Evolutionary conservation across 2,329 filamentous ascomycete genomes (phyloP).

Genomic region (Cryoendolithus antarcticus): DNA sequence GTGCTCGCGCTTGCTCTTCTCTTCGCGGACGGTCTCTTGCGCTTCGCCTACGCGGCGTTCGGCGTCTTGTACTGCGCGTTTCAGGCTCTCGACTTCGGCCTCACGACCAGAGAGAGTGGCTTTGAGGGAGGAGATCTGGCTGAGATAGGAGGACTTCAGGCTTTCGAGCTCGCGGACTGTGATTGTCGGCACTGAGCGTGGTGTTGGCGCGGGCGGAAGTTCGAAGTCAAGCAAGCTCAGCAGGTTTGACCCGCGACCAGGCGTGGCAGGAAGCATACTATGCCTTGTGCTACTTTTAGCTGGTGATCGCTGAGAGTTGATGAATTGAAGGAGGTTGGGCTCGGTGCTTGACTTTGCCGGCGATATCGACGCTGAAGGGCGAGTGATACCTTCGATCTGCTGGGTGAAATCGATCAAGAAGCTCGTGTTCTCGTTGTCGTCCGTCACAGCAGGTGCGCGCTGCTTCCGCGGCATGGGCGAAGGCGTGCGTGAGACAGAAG

Average conservation of each 20-base stretch:
- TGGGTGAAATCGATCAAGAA: slow-evolving; percentile 82
- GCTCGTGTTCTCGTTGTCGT: slow-evolving; percentile 58
- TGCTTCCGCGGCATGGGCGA: slow-evolving; percentile 43
- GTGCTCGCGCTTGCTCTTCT: slow-evolving; percentile 56
- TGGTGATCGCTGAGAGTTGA: slow-evolving; percentile 31
- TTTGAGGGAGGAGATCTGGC: slow-evolving; percentile 87
- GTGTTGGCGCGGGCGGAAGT: slow-evolving; percentile 84
- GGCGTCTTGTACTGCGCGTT: slow-evolving; percentile 76
- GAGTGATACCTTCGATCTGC: slow-evolving; percentile 47
- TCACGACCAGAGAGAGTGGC: slow-evolving; percentile 87
- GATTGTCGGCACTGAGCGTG: slow-evolving; percentile 78
- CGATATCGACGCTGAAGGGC: slow-evolving; percentile 32
- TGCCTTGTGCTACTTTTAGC: slow-evolving; percentile 22
- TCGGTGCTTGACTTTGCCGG: slow-evolving; percentile 39
- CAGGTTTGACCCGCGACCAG: slow-evolving; percentile 36
- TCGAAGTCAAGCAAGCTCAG: slow-evolving; percentile 77
- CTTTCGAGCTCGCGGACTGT: slow-evolving; percentile 87
- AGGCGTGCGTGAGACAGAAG: slow-evolving; percentile 28
- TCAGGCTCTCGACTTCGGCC: slow-evolving; percentile 77
- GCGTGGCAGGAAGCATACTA: slow-evolving; percentile 24
- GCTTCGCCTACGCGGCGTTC: slow-evolving; percentile 84
- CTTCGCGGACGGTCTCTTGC: slow-evolving; percentile 70
- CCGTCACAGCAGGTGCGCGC: slow-evolving; percentile 28
- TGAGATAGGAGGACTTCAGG: slow-evolving; percentile 79
- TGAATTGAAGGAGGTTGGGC: slow-evolving; percentile 33